These are phyloP conservation scores for Mycena belliarum DNA, from an alignment of 768 basidiomycete genomes.

Conservation along the genomic window DNA sequence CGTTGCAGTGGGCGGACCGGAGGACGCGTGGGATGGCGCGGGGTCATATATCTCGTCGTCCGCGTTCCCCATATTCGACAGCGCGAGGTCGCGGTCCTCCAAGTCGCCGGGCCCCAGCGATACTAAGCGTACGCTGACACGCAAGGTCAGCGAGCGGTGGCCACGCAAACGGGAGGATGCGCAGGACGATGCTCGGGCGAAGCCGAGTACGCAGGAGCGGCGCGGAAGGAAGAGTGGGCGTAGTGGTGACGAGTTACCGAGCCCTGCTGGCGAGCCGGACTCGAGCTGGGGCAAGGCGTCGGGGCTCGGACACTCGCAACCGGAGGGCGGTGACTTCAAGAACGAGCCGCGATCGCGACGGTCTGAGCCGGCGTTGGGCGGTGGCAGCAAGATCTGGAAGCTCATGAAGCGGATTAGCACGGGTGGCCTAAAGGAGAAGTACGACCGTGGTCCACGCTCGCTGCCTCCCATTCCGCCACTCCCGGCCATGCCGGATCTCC, in stretches of 20 bases:
- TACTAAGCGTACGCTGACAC: constrained; percentile 17
- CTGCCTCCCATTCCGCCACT: constrained; percentile 19
- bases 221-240: constrained; percentile 4
- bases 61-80: constrained; percentile 22
- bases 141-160: constrained; percentile 23
- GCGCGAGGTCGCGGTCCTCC: constrained; percentile 8
- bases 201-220: constrained; percentile 7
- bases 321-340: constrained; percentile 1
- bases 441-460: constrained; percentile 21
- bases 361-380: constrained; percentile 25
- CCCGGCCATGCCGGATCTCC: constrained; percentile 8
- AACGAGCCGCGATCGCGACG: constrained; percentile 22
- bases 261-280: background rate
- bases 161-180: constrained; percentile 18
- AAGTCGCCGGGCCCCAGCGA: constrained; percentile 10
- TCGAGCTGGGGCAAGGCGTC: constrained; percentile 2
- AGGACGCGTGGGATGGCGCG: constrained; percentile 36
- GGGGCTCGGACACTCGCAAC: background rate
- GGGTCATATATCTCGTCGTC: constrained; percentile 19
- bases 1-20: constrained; percentile 44
- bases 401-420: constrained; percentile 72
- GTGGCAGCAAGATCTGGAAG: constrained; percentile 59
- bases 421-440: constrained; percentile 62
- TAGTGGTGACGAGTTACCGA: constrained; percentile 6
- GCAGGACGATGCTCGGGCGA: constrained; percentile 18